phyloP scores from a whole-genome alignment of 2,329 filamentous ascomycete species.

The Rhinocladiella similis region DNA sequence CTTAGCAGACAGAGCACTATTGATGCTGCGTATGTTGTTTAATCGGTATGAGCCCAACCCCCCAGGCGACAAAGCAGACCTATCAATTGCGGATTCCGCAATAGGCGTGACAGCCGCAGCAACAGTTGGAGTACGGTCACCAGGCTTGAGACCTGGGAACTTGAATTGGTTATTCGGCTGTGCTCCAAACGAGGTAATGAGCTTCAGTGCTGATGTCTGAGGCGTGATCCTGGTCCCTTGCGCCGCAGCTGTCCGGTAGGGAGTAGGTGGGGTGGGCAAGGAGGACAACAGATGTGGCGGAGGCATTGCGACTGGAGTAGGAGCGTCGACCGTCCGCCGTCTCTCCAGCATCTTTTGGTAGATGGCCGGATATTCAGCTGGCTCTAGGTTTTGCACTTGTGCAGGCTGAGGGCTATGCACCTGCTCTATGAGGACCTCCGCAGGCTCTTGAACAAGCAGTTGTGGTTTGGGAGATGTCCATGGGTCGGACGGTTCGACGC shows the following conservation, averaged over 20 bases:
- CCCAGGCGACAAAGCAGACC: constrained; percentile 66
- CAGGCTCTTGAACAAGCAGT: constrained; percentile 37
- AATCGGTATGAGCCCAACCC: constrained; percentile 59
- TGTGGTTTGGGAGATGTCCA: constrained; percentile 84
- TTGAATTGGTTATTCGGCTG: constrained; percentile 56
- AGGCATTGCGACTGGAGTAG: constrained; percentile 53
- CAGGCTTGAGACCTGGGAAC: constrained; percentile 58
- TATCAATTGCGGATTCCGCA: constrained; percentile 67
- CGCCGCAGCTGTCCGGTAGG: constrained; percentile 26
- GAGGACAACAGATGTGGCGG: constrained; percentile 21
- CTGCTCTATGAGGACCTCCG: constrained; percentile 4
- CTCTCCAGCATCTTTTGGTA: constrained; percentile 26
- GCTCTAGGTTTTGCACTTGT: constrained; percentile 52
- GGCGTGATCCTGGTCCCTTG: constrained; percentile 59
- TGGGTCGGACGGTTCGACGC: constrained; percentile 77
- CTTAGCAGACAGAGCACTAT: constrained; percentile 67
- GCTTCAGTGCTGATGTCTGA: constrained; percentile 81
- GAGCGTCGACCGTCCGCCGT: constrained; percentile 43
- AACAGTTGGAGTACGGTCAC: constrained; percentile 71
- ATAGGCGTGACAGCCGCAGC: constrained; percentile 82
- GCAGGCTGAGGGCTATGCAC: constrained; percentile 16
- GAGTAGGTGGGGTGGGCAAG: constrained; percentile 25
- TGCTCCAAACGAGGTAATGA: constrained; percentile 81
- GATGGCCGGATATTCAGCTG: constrained; percentile 23
- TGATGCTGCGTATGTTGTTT: constrained; percentile 65